Evolutionary conservation across 345 rosid genomes (phyloP).

Genomic region (Kernera saxatilis): DNA sequence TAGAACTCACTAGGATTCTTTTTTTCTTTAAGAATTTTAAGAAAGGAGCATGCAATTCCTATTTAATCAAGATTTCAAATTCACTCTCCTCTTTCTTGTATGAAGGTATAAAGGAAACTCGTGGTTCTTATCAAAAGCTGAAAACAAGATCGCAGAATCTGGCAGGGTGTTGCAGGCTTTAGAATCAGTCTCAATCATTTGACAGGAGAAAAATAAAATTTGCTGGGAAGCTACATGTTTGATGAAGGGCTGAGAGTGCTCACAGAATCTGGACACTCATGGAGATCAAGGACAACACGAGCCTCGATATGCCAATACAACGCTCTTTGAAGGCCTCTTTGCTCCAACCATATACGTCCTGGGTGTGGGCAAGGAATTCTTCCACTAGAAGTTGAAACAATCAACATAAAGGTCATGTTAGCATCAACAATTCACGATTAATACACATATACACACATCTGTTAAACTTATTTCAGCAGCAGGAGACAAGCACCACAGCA

Average conservation of each 20-base stretch:
- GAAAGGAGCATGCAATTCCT: neutral
- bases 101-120: neutral
- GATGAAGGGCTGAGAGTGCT: constrained; percentile 12
- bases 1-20: neutral
- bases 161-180: neutral
- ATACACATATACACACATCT: neutral
- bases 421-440: neutral
- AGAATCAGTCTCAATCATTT: neutral
- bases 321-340: constrained; percentile 87
- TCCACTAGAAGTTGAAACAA: constrained; percentile 42
- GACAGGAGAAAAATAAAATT: neutral
- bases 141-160: neutral
- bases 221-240: neutral
- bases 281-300: constrained; percentile 91
- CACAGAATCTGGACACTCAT: constrained; percentile 62
- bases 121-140: neutral
- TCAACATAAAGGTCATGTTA: neutral
- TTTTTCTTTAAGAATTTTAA: neutral
- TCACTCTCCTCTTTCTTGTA: neutral
- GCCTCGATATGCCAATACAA: constrained; percentile 99
- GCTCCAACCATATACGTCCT: constrained; percentile 96
- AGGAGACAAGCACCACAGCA: neutral
- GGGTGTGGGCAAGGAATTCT: constrained; percentile 93
- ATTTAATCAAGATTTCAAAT: neutral
- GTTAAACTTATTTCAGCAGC: neutral